These are phyloP conservation scores for Entrophospora sp. DNA, from an alignment of 192 early-diverging fungal species.

Conservation along the genomic window DNA sequence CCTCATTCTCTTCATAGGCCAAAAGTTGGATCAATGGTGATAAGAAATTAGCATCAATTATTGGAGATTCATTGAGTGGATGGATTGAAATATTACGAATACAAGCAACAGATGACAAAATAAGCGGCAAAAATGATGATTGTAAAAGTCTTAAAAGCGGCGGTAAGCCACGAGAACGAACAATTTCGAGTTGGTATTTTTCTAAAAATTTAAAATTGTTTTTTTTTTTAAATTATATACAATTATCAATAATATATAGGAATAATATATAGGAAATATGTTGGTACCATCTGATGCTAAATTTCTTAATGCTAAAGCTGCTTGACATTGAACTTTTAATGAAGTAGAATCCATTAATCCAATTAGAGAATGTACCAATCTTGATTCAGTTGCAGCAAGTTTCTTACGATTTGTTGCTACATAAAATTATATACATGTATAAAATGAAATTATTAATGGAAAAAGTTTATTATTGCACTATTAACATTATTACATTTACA, in stretches of 20 bases:
- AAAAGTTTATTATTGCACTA: background rate
- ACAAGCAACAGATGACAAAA: constrained; percentile 77
- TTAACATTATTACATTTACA: background rate
- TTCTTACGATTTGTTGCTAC: constrained; percentile 48
- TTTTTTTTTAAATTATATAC: background rate
- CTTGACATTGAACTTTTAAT: constrained; percentile 80
- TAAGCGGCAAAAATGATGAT: constrained; percentile 65
- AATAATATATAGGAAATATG: background rate
- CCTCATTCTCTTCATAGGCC: constrained; percentile 61
- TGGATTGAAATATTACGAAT: constrained; percentile 88
- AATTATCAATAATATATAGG: background rate
- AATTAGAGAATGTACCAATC: constrained; percentile 68
- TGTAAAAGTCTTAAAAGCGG: constrained; percentile 65
- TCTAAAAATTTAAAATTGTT: constrained; percentile 36
- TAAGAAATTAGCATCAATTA: constrained; percentile 72
- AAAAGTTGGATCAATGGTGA: constrained; percentile 55
- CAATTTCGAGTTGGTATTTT: constrained; percentile 79
- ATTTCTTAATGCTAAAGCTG: constrained; percentile 78
- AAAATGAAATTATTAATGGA: background rate
- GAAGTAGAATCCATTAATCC: constrained; percentile 67
- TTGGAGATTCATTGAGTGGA: constrained; percentile 74
- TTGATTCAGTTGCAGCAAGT: constrained; percentile 61
- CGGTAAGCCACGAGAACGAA: constrained; percentile 62
- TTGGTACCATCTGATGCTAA: constrained; percentile 64
- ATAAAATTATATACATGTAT: background rate